Evolutionary conservation across 139 green algal species (phyloP), one percentile per base, ranked within the genome.

Genomic region (Chlamydomonas applanata): DNA sequence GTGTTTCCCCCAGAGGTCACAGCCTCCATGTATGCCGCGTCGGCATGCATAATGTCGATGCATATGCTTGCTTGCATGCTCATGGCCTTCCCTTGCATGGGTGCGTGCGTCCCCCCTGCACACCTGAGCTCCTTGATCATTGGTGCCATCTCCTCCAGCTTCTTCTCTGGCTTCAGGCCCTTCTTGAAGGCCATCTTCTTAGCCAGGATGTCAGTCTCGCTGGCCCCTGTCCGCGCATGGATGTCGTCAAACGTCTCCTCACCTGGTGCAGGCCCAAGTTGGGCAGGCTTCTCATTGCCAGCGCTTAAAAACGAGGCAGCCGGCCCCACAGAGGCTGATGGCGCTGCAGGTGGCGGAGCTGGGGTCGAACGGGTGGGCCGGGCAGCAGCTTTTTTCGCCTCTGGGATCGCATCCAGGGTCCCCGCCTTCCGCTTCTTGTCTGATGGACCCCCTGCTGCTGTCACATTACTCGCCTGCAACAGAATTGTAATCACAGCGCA

Each of bases 51-150:
- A 11, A 40, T 22, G 13, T 35, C 5, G 34, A 59, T 59, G 9
- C 25, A 59, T 71, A 16, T 13, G 67, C 25, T 16, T n/a, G n/a
- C n/a, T n/a, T n/a, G n/a, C n/a, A n/a, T n/a, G n/a, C n/a, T 49
- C 40, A 49, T 19, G 22, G 59, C 35, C n/a, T 66, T 24, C 30
- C n/a, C n/a, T 24, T 57, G 36, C 49, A 24, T 73, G 67, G n/a
- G 19, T 52, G 19, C 19, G 19, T 70, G 5, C 44, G 2, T n/a
- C n/a, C n/a, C n/a, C n/a, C 44, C 4, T 61, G 24, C 82, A 54
- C 71, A 87, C 85, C 82, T 87, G 9, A 87, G 77, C 63, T 90
- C 85, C 65, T 90, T 90, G 75, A 88, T 78, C 27, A 88, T 66
- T 20, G 85, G 82, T 19, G 76, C 78, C 75, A 87, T 83, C 2